Evolutionary conservation across 2,329 filamentous ascomycete genomes (phyloP), one percentile per base, ranked within the genome.

Genomic region (Emericellopsis atlantica): DNA sequence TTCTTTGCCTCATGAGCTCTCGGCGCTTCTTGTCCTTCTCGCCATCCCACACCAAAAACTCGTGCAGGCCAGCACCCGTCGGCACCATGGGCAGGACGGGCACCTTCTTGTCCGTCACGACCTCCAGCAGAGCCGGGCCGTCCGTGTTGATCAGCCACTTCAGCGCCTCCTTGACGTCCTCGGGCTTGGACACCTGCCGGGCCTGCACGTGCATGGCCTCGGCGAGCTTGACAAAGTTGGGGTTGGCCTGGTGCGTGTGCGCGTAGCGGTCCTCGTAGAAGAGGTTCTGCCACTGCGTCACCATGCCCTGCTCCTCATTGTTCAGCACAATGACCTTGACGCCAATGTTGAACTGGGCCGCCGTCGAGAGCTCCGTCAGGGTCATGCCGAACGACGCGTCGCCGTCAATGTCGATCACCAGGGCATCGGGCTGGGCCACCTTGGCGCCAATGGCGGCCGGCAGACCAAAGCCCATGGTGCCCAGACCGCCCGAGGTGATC

Each of bases 351-450:
- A 96, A 96, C 65, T 98, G 89, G 8, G 84, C 78, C 34, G 89
- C 89, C 2, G 90, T 95, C 36, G 84, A 85, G 40, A 98, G 79
- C 67, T 98, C 92, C 2, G 90, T 95, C 44, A 95, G 72, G 6
- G 92, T 96, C 92, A 98, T 96, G 72, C 87, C 86, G 70, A 98
- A 96, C 4, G 89, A 95, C n/a, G 90, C 92, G 59, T 96, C 92
- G 46, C 92, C 92, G 58, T 98, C 92, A 54, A 96, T 93, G 61
- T 96, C 90, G 44, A 96, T 79, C 45, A 96, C 90, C 39, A 94
- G 76, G 46, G 84, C 79, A 40, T 95, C 84, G 1, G 74, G 73
- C 45, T 65, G 62, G n/a, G 69, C 70, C 3, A 95, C 90, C 72
- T 95, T 95, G 54, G 88, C 89, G 47, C 92, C 92, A 49, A 96